Base-by-base conservation (phyloP, 116 monocot species). In the Papilionanthe hybrid region DNA sequence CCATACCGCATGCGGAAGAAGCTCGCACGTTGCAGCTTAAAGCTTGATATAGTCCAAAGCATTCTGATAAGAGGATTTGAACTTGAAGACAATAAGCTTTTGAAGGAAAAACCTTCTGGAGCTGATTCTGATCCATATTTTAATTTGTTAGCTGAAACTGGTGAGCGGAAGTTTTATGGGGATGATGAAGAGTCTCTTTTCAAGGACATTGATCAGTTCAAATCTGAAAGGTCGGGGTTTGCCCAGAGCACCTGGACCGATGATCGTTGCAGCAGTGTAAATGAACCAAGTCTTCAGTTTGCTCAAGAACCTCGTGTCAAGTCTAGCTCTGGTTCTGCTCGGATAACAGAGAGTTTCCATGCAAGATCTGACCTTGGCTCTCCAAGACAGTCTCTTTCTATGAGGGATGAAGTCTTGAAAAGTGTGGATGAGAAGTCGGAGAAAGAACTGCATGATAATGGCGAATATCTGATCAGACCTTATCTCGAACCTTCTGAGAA, bases 1-100 rank as follows among this genome's bases (percentile, higher is more conserved):
- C 99, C 99, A 75, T 99, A 95, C 55, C 57, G 99, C 56, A 99
- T 95, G 99, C 92, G 99, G 47, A 99, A 99, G 79, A 99, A 95
- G 84, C 92, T 99, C 68, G 93, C 95, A 69, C 92, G 71, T 17
- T 93, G 92, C 82, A 99, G 92, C 77, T 76, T 88, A 48, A 95
- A 87, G 77, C 78, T 84, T 76, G 89, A 92, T 68, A 78, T 79
- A 42, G 89, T 95, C 65, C 93, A 92, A 50, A 91, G 86, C 81
- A 78, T 87, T 79, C 86, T 99, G 23, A 73, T 58, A 7, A 85
- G 83, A 79, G 91, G 87, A 37, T 75, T 90, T 76, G 87, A 84
- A 42, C 20, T 83, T 22, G 90, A 91, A 67, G 78, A 88, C 13
- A 72, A 66, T 60, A 84, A 81, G 29, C 47, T 77, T 12, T 37